Evolutionary conservation across 495 filamentous ascomycete species (phyloP), one percentile per base, ranked within the genome.

Genomic region (Xylaria bambusicola): DNA sequence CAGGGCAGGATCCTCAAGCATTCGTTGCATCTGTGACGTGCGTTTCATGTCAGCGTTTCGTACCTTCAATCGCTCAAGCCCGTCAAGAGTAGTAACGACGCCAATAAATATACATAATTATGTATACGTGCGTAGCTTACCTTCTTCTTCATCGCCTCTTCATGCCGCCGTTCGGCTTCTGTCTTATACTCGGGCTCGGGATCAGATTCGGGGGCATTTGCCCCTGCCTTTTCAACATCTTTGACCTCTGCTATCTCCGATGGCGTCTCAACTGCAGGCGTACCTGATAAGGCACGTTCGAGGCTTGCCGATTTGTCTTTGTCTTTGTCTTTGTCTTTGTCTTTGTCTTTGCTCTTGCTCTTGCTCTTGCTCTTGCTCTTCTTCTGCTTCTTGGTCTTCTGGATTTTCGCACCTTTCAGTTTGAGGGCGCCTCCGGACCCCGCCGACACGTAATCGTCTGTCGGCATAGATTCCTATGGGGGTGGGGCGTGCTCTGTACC

Each of bases 141-240:
- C 80, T 90, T 82, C 75, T 89, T 93, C 65, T 84, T 79, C 69
- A 87, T 83, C 63, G 82, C 75, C 76, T 98, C 93, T 62, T 93
- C 88, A 68, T 93, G 82, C 36, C 85, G 80, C 64, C 80, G 77
- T 76, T 98, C 93, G 24, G 92, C 85, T 66, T 96, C 93, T 0
- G 94, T 98, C 80, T 97, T 98, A 48, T 62, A 58, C 36, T 63
- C 61, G 18, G 58, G 55, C 44, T 47, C 52, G 38, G 23, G 36
- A 58, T 48, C 58, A 2, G 66, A 60, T 17, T 60, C 69, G 10
- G 59, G 62, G 10, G 70, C 64, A 15, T 52, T 41, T 8, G 52
- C 46, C 26, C 31, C 51, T 2, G 62, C 61, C 24, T 67, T 66
- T 46, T 50, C 36, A 36, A 51, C 26, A 31, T 61, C n/a, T n/a